Percentiles rank a stretch among this genome's conserved stretches.
phyloP scores from a whole-genome alignment of 371 early-diverging fungal species.

The Nematocida parisii region DNA sequence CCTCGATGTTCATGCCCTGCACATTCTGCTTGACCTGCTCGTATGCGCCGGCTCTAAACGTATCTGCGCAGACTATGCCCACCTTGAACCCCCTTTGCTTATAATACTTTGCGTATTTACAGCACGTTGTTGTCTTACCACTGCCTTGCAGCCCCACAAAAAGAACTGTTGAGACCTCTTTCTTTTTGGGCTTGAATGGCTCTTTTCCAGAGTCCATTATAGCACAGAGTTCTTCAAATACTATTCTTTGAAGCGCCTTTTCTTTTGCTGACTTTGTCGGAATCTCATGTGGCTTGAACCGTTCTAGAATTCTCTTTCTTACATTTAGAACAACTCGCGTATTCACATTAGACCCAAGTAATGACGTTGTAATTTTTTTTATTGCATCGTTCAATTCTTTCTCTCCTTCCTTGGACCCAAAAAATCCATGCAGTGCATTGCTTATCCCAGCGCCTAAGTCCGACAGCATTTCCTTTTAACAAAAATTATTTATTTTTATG shows the following conservation, averaged over 20 bases:
- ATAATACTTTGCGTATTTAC: slow-evolving; percentile 91
- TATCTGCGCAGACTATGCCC: slow-evolving; percentile 94
- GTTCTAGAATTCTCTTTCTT: slow-evolving; percentile 79
- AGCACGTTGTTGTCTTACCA: slow-evolving; percentile 97
- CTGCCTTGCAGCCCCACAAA: slow-evolving; percentile 98
- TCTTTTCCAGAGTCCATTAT: slow-evolving; percentile 87
- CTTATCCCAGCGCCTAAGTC: slow-evolving; percentile 56
- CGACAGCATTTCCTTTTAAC: slow-evolving; percentile 42
- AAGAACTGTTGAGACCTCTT: slow-evolving; percentile 82
- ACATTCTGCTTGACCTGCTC: slow-evolving; percentile 99
- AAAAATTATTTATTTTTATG: slow-evolving; percentile 32
- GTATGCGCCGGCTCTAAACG: slow-evolving; percentile 99
- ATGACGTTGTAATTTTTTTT: slow-evolving; percentile 66
- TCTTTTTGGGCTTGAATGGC: slow-evolving; percentile 80
- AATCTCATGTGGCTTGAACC: slow-evolving; percentile 78
- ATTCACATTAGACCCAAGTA: slow-evolving; percentile 79
- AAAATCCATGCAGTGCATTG: slow-evolving; percentile 46
- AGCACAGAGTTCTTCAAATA: slow-evolving; percentile 85
- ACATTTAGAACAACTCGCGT: slow-evolving; percentile 79
- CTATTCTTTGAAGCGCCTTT: slow-evolving; percentile 72
- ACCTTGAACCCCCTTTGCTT: slow-evolving; percentile 92
- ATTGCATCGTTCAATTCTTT: slow-evolving; percentile 61
- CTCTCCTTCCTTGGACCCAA: slow-evolving; percentile 60
- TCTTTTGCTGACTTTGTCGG: slow-evolving; percentile 81
- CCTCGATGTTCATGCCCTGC: slow-evolving; percentile 90